Percentiles rank a stretch among this genome's conserved stretches.
phyloP scores from a whole-genome alignment of 2,329 filamentous ascomycete genomes.

The Calonectria honghensis region DNA sequence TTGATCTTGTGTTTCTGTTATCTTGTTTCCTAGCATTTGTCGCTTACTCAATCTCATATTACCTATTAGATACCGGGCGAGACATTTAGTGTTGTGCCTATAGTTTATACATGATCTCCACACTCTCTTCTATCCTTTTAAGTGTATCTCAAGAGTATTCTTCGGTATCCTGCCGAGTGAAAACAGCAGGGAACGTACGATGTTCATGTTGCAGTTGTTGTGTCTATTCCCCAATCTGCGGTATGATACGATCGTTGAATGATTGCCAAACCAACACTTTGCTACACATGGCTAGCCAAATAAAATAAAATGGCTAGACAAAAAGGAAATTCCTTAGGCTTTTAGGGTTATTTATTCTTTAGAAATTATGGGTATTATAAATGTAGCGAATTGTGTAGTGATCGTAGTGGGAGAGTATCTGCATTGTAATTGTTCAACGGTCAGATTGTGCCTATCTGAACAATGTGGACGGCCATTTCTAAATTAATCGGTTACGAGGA shows the following conservation, averaged over 20 bases:
- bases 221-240: not conserved
- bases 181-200: not conserved
- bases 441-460: not conserved
- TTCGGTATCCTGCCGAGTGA: not conserved
- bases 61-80: not conserved
- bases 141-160: not conserved
- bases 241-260: no score
- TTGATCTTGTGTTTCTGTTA: not conserved
- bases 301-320: no score
- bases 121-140: not conserved
- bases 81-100: not conserved
- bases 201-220: not conserved
- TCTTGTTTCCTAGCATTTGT: not conserved
- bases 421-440: no score
- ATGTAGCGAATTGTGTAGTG: no score
- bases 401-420: no score
- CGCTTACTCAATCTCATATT: not conserved
- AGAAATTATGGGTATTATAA: no score
- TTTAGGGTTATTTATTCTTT: no score
- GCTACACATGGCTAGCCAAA: no score
- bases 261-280: no score
- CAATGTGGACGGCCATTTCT: not conserved
- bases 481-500: not conserved
- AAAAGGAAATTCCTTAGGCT: no score
- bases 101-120: not conserved